Evolutionary conservation across 139 green algal species (phyloP), one percentile per base, ranked within the genome.

Genomic region (Coccomyxa sp.): DNA sequence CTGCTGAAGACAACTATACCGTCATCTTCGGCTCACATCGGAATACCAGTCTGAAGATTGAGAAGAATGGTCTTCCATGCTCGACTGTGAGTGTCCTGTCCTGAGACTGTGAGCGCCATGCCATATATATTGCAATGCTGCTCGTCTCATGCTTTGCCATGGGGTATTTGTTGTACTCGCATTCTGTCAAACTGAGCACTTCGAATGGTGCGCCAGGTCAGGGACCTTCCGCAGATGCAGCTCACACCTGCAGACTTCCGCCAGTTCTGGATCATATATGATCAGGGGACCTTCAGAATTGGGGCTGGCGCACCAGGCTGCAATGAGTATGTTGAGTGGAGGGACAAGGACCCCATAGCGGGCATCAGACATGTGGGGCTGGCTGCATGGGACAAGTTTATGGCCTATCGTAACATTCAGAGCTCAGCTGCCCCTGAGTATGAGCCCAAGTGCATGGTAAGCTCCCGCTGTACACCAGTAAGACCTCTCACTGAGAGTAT

Each of bases 1-100:
- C 55, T 10, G 70, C 78, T 18, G 87, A 95, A 55, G 39, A 79
- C 39, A 92, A 92, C 79, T 97, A 98, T 81, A 96, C 91, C 1
- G 78, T 98, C 54, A 97, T 97, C 7, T 79, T 98, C 27, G 93
- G 93, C 55, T 93, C 85, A 81, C 93, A 97, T 78, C 83, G 91
- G 29, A 97, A 97, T 80, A 92, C 79, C 78, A 90, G 89, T 74
- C 79, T 96, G 14, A 95, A 95, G 75, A 81, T 97, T 16, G 93
- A 98, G 73, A 91, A 92, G 75, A 90, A 95, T 68, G 91, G 89
- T 0, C 73, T 82, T 81, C 78, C 80, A 34, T 85, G 75, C 39
- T 73, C 64, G 31, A 64, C 75, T 83, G 86, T 84, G 83, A 22
- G 82, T 8, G 27, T 64, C 2, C 50, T 64, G 50, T 64, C 50